Evolutionary conservation across 2,329 filamentous ascomycete species (phyloP).

Genomic region (Aspergillus bombycis): DNA sequence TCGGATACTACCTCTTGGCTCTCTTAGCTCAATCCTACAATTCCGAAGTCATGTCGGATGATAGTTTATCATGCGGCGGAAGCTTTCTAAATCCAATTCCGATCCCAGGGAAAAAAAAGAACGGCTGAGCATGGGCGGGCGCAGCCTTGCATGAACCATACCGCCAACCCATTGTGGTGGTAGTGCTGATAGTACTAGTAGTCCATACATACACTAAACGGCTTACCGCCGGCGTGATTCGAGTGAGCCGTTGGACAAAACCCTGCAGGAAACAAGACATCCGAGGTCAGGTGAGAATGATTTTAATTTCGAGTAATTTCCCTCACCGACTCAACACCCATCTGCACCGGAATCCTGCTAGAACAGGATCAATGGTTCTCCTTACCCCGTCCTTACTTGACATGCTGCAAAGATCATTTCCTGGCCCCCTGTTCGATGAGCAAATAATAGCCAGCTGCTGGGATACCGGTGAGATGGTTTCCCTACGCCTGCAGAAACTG

Average conservation of each 20-base stretch:
- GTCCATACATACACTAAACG: not conserved
- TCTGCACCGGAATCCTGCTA: not conserved
- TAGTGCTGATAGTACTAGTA: too few species aligned
- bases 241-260: not conserved
- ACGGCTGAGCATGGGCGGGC: too few species aligned
- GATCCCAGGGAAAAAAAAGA: not conserved
- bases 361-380: not conserved
- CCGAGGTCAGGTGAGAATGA: not conserved
- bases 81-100: not conserved
- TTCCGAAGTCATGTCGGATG: not conserved
- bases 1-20: conserved; percentile 6
- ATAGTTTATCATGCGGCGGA: not conserved
- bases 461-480: conserved; percentile 12
- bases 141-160: not conserved
- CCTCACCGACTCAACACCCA: not conserved
- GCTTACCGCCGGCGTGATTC: not conserved
- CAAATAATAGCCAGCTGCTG: not conserved
- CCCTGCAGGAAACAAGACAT: not conserved
- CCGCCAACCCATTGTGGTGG: not conserved
- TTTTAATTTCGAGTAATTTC: not conserved
- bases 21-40: not conserved
- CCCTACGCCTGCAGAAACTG: conserved; percentile 4
- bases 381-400: not conserved
- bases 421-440: not conserved
- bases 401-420: not conserved